Evolutionary conservation across 441 rosid species (phyloP), one percentile per base, ranked within the genome.

Genomic region (Populus tomentosa): DNA sequence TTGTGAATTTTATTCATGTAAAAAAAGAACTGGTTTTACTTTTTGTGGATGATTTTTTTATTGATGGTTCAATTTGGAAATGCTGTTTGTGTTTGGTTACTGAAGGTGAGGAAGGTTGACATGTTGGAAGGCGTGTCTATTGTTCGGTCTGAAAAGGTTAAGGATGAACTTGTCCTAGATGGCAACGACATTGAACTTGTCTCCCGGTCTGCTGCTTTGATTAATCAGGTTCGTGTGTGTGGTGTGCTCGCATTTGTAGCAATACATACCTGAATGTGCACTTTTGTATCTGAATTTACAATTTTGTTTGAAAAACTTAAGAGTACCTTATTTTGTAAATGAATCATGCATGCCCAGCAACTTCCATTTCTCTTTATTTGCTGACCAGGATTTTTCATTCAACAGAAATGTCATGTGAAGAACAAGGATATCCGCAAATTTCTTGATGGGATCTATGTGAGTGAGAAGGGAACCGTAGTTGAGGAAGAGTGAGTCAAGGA

Each of bases 351-450:
- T 28, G 50, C 24, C 30, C 33, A 68, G 1, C 24, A 21, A 21
- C 72, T 38, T 20, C 6, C 28, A 10, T 59, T 65, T 76, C 53
- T 9, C 18, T 64, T 77, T 18, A 30, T 40, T 5, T 59, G 20
- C 77, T 70, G 64, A 73, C 33, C 10, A 36, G 8, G 0, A 0
- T 23, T 4, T 76, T 56, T 71, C 24, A n/a, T 62, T 73, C 35
- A 11, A 76, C 91, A 93, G 98, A 93, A 93, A 92, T 92, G 97
- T 72, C 95, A 92, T 79, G 98, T 93, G 68, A 90, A 93, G 93
- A 93, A 92, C 77, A 93, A 93, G 81, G 97, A 92, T 80, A 93
- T 93, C 32, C 86, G 94, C 81, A 91, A 91, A 84, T 91, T 93
- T 80, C 95, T 93, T 78, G 94, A 89, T 16, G 92, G 94, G 73